phyloP scores from a whole-genome alignment of 495 filamentous ascomycete species.

The Cudoniella acicularis region DNA sequence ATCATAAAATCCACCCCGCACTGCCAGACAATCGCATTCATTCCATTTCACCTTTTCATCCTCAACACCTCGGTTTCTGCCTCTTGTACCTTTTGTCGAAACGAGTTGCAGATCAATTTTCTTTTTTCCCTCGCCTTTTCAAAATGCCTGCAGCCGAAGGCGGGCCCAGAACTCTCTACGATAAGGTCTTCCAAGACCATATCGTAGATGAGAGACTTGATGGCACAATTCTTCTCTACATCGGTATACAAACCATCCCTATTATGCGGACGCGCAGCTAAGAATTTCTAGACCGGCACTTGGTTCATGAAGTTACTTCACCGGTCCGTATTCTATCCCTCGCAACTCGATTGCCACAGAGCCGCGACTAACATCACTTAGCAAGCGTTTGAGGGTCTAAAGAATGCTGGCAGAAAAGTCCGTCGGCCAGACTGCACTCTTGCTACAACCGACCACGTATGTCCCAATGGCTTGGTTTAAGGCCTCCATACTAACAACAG shows the following conservation, averaged over 20 bases:
- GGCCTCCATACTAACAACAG: neutral
- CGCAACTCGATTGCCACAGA: neutral
- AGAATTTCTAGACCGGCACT: conserved; percentile 66
- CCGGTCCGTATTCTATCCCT: conserved; percentile 52
- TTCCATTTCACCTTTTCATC: neutral
- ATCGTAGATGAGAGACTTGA: conserved; percentile 91
- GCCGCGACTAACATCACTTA: conserved; percentile 27
- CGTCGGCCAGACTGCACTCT: conserved; percentile 94
- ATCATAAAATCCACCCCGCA: conserved; percentile 19
- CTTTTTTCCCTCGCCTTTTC: neutral
- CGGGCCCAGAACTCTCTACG: conserved; percentile 85
- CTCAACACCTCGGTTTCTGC: neutral
- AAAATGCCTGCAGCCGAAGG: conserved; percentile 78
- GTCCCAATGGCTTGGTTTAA: conserved; percentile 27
- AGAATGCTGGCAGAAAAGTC: conserved; percentile 80
- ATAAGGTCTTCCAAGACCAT: conserved; percentile 93
- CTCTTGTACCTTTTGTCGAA: neutral
- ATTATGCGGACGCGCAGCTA: conserved; percentile 1
- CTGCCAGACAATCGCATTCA: neutral
- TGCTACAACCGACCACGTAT: conserved; percentile 94
- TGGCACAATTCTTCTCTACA: conserved; percentile 90
- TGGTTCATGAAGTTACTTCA: conserved; percentile 97
- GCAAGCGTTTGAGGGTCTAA: conserved; percentile 96
- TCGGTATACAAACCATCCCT: conserved; percentile 51
- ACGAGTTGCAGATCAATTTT: neutral